Percentiles rank a stretch among this genome's conserved stretches.
Evolutionary conservation across 2,329 filamentous ascomycete species (phyloP).

Genomic region (Fusarium buharicum): DNA sequence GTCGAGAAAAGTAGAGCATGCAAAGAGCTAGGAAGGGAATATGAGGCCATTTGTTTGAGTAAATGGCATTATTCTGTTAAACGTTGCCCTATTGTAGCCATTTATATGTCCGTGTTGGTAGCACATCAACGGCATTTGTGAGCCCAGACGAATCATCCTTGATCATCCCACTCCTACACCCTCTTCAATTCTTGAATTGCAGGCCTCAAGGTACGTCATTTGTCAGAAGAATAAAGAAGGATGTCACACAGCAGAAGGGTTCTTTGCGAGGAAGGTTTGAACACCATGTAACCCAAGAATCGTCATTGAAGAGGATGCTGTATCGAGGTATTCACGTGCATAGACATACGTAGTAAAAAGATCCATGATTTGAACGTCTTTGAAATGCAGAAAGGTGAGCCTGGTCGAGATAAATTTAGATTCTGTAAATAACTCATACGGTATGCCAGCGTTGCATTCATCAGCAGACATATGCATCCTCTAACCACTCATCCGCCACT

Average conservation of each 20-base stretch:
- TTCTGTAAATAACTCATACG: constrained; percentile 22
- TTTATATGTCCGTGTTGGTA: neutral
- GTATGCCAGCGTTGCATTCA: constrained; percentile 1
- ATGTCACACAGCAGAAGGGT: constrained; percentile 11
- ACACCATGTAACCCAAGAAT: constrained; percentile 21
- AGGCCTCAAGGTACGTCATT: constrained; percentile 33
- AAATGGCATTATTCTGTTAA: neutral
- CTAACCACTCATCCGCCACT: neutral
- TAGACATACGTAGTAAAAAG: too few species aligned
- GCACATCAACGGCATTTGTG: constrained; percentile 17
- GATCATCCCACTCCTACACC: constrained; percentile 16
- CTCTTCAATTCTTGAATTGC: constrained; percentile 5
- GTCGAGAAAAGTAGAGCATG: too few species aligned
- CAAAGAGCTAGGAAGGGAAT: neutral
- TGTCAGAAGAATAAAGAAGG: neutral
- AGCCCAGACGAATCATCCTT: constrained; percentile 15
- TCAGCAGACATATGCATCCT: constrained; percentile 19
- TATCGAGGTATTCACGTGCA: neutral
- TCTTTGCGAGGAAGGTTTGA: neutral
- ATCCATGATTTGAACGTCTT: neutral
- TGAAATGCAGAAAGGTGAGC: neutral
- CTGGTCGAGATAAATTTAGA: constrained; percentile 2
- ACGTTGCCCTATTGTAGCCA: constrained; percentile 8
- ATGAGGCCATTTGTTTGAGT: neutral
- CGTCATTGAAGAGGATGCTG: constrained; percentile 13